These are phyloP conservation scores for Trematosphaeria pertusa DNA, from an alignment of 2,329 filamentous ascomycete genomes.

Conservation along the genomic window DNA sequence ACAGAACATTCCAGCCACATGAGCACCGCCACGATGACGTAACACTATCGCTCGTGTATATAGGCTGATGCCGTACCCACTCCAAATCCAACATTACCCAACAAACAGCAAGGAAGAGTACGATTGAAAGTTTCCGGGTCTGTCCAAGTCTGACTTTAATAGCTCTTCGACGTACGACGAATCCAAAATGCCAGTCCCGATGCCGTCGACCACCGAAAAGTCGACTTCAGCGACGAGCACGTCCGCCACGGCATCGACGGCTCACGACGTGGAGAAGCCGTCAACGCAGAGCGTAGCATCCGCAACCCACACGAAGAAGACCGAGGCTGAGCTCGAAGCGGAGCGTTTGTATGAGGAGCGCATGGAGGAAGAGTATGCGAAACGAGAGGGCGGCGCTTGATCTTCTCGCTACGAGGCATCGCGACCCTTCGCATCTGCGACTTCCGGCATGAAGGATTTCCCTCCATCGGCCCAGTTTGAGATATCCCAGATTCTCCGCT, in stretches of 20 bases:
- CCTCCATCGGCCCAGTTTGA: constrained; percentile 6
- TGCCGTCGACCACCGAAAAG: constrained; percentile 27
- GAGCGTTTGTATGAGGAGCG: constrained; percentile 46
- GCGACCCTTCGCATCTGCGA: neutral
- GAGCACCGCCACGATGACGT: constrained; percentile 39
- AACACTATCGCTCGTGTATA: constrained; percentile 4
- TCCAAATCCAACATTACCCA: too few relatives aligned
- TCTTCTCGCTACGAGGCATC: neutral
- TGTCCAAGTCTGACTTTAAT: too few relatives aligned
- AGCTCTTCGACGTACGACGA: too few relatives aligned
- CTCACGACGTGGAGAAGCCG: constrained; percentile 27
- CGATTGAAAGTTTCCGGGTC: too few relatives aligned
- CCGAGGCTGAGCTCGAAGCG: constrained; percentile 40
- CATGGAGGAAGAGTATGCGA: constrained; percentile 51
- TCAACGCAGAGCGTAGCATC: constrained; percentile 38
- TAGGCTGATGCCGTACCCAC: neutral
- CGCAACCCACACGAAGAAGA: constrained; percentile 32
- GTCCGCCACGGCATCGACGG: constrained; percentile 33
- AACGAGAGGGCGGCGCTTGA: constrained; percentile 47
- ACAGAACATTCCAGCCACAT: constrained; percentile 31
- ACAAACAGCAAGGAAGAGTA: too few relatives aligned
- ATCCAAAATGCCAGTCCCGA: constrained; percentile 35
- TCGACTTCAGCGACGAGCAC: constrained; percentile 17
- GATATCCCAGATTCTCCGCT: constrained; percentile 9
- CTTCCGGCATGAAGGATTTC: neutral